Percentiles rank a stretch among this genome's conserved stretches.
Conservation (phyloP, 2,329 filamentous ascomycete genomes). For the Teratosphaeria destructans region DNA sequence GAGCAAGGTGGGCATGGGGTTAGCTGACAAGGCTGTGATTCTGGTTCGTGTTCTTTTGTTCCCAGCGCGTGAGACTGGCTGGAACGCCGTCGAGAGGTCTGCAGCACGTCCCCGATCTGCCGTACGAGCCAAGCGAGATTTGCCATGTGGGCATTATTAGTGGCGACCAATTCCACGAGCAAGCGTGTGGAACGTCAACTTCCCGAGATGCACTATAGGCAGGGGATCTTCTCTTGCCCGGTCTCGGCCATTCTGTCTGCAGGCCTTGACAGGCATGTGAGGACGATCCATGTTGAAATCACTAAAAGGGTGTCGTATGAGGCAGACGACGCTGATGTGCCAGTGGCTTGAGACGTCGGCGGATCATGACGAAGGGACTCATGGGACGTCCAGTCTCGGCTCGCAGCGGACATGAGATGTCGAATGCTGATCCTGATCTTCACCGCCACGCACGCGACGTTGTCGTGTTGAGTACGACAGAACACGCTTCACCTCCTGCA, state of each 20-base stretch:
- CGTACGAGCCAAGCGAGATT: neutral
- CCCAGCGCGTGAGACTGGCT: neutral
- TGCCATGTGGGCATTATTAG: neutral
- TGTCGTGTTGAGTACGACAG: neutral
- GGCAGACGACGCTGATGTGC: neutral
- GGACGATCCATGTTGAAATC: neutral
- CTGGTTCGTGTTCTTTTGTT: neutral
- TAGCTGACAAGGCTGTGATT: neutral
- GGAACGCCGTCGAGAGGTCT: neutral
- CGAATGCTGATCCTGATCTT: too few relatives aligned
- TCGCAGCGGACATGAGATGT: too few relatives aligned
- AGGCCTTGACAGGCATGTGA: neutral
- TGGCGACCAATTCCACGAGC: neutral
- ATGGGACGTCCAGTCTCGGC: neutral
- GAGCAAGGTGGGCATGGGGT: neutral
- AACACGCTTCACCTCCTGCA: too few relatives aligned
- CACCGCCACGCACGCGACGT: too few relatives aligned
- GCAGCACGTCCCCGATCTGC: neutral
- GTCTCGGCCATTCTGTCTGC: neutral
- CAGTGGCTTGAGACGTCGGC: too few relatives aligned
- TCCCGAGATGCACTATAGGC: neutral
- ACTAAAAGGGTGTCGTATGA: neutral
- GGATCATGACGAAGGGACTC: neutral
- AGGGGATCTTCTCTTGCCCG: neutral
- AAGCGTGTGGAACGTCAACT: neutral